phyloP scores from a whole-genome alignment of 2,329 filamentous ascomycete species.

The Epichloe hybrida region DNA sequence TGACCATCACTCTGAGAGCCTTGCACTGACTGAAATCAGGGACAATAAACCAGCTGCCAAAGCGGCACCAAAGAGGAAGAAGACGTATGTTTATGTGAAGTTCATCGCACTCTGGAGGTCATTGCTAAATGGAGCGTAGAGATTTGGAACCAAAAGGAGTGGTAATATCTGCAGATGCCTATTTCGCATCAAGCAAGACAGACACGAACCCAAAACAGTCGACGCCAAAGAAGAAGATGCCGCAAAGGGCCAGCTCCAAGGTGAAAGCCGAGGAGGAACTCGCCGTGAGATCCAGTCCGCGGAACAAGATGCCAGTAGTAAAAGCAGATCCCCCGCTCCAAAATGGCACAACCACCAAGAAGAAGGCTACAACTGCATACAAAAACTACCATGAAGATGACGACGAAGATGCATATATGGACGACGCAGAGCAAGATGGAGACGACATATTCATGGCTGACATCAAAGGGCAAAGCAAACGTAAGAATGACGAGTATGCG shows the following conservation, averaged over 20 bases:
- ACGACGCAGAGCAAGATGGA: conserved; percentile 56
- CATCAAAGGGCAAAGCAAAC: conserved; percentile 49
- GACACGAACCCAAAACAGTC: conserved; percentile 22
- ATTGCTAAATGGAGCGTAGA: conserved; percentile 13
- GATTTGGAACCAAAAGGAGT: conserved; percentile 32
- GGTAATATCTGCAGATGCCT: conserved; percentile 41
- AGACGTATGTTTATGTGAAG: conserved; percentile 24
- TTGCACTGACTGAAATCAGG: conserved; percentile 8
- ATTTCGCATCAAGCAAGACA: conserved; percentile 37
- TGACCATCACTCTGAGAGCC: not conserved
- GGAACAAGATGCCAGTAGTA: conserved; percentile 27
- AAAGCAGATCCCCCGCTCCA: conserved; percentile 16
- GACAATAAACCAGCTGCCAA: conserved; percentile 41
- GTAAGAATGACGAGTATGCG: conserved; percentile 60
- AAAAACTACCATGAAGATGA: conserved; percentile 30
- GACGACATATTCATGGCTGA: conserved; percentile 77
- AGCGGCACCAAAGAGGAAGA: conserved; percentile 39
- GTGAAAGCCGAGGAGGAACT: conserved; percentile 25
- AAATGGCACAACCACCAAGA: conserved; percentile 24
- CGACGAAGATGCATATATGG: conserved; percentile 41
- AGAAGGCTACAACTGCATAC: conserved; percentile 26
- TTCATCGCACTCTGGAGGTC: not conserved
- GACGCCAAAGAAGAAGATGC: conserved; percentile 21
- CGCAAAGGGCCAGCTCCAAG: conserved; percentile 28
- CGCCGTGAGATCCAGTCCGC: conserved; percentile 39